These are phyloP conservation scores for Flagelloscypha sp. DNA, from an alignment of 768 basidiomycete genomes.

Conservation along the genomic window DNA sequence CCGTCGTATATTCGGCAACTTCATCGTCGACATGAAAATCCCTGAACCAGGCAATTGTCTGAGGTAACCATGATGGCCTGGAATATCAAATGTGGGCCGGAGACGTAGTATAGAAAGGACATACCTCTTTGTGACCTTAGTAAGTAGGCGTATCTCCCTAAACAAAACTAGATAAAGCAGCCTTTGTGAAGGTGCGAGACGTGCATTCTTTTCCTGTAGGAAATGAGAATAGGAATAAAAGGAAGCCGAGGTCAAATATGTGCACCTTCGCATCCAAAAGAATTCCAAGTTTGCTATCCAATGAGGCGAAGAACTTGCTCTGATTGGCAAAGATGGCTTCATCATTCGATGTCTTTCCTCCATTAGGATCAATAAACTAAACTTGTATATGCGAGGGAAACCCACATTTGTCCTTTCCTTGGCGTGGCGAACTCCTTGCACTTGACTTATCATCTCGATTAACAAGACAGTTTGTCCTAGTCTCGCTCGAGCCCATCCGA, in stretches of 20 bases:
- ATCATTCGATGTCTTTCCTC: neutral
- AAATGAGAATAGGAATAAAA: constrained; percentile 6
- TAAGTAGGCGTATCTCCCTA: constrained; percentile 54
- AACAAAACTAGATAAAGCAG: constrained; percentile 54
- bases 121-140: constrained; percentile 56
- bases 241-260: too few relatives aligned
- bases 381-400: neutral
- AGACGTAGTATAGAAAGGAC: constrained; percentile 14
- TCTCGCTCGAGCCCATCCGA: constrained; percentile 39
- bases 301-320: constrained; percentile 34
- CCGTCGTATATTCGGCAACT: constrained; percentile 30
- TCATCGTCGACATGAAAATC: constrained; percentile 27
- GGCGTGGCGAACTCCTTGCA: constrained; percentile 35
- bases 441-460: constrained; percentile 48
- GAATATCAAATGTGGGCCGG: constrained; percentile 2
- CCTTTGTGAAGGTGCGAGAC: constrained; percentile 50
- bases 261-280: constrained; percentile 52
- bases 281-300: constrained; percentile 50
- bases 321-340: neutral
- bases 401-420: constrained; percentile 35
- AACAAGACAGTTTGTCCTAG: constrained; percentile 57
- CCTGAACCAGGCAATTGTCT: constrained; percentile 36
- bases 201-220: constrained; percentile 42
- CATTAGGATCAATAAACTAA: neutral
- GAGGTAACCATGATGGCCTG: constrained; percentile 41